Percentiles rank a stretch among this genome's conserved stretches.
These are phyloP conservation scores for Paxillus rubicundulus DNA, from an alignment of 768 basidiomycete species.

Conservation along the genomic window DNA sequence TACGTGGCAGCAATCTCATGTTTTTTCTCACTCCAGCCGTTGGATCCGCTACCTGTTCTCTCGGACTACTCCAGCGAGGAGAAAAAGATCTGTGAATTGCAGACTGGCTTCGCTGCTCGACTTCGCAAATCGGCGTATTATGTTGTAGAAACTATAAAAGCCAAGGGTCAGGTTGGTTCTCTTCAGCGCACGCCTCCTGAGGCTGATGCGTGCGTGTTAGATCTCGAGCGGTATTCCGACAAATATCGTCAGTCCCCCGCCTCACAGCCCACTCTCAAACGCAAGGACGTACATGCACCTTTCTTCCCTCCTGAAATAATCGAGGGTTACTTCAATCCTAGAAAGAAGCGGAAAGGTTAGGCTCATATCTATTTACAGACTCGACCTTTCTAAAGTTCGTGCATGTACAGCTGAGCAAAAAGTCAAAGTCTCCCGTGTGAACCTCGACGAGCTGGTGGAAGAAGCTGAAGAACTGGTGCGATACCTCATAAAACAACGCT, in stretches of 20 bases:
- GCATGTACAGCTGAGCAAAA: constrained; percentile 29
- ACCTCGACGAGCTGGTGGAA: constrained; percentile 67
- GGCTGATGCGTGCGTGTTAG: constrained; percentile 35
- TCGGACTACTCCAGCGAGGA: constrained; percentile 66
- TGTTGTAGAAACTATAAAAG: constrained; percentile 67
- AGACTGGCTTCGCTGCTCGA: constrained; percentile 62
- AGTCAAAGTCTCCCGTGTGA: constrained; percentile 42
- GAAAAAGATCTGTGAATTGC: constrained; percentile 60
- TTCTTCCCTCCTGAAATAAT: constrained; percentile 80
- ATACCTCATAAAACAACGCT: background rate
- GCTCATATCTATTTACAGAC: background rate
- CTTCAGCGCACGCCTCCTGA: background rate
- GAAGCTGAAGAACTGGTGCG: constrained; percentile 59
- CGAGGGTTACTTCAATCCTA: constrained; percentile 77
- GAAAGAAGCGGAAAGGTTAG: constrained; percentile 56
- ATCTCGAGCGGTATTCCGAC: constrained; percentile 80
- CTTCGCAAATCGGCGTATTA: constrained; percentile 73
- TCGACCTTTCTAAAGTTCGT: background rate
- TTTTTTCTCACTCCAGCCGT: constrained; percentile 43
- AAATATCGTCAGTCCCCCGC: constrained; percentile 67
- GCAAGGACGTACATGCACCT: constrained; percentile 65
- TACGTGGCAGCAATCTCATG: constrained; percentile 19
- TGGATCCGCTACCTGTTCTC: constrained; percentile 63
- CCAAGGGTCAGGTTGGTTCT: constrained; percentile 42
- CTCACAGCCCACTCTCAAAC: constrained; percentile 64